Evolutionary conservation across 306 rosid species (phyloP), one percentile per base, ranked within the genome.

Genomic region (Canavalia gladiata): DNA sequence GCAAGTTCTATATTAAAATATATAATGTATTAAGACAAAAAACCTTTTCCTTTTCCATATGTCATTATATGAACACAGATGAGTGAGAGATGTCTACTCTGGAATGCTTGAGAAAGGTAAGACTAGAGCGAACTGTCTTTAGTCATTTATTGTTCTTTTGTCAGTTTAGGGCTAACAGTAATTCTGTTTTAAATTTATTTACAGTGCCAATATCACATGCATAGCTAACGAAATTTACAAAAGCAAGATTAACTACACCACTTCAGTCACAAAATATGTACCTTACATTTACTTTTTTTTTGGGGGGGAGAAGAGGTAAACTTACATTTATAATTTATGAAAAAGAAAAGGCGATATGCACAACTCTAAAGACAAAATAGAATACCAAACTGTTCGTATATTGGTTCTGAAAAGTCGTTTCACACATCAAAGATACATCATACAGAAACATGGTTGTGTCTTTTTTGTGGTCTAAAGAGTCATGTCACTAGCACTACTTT

Each of bases 111-210:
- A 68, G 54, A 35, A 75, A 46, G 51, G 68, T 56, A 47, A 33
- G 59, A 49, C 35, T 55, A n/a, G 9, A 58, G 10, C 25, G 47
- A 6, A 54, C 18, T 71, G 45, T 71, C 73, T 28, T 4, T 76
- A 70, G 50, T 76, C 85, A 75, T 69, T 80, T 75, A 81, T 62
- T 31, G 74, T 46, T 62, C 69, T 62, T 64, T 75, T 69, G 81
- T 74, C 69, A 66, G 35, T 58, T 58, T 75, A 66, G 39, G 56
- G n/a, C 69, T 25, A 64, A 4, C 13, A 7, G 25, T 65, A 47
- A 5, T 58, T 68, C 72, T 62, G 42, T 34, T 75, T 37, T 68
- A 28, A 12, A 46, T 50, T 25, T 58, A 57, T 33, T 74, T 63
- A 45, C 65, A 5, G 42, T 71, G 59, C 7, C 65, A 7, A 41